These are phyloP conservation scores for Phytophthora multivora DNA, from an alignment of 352 stramenopile species.

Conservation along the genomic window DNA sequence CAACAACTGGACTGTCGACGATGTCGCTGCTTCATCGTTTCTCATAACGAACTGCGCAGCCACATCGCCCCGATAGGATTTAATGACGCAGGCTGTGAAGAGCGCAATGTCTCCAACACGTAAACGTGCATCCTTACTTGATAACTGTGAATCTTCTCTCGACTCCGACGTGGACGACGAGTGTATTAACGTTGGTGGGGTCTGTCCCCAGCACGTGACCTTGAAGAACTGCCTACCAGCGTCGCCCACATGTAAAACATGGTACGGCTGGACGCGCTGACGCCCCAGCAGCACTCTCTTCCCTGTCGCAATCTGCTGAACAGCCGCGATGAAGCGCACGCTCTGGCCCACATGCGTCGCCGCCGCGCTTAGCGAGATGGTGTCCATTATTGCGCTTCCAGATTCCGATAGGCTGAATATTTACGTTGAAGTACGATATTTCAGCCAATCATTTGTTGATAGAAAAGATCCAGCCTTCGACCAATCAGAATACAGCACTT, in stretches of 20 bases:
- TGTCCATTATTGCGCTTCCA: slow-evolving; percentile 6
- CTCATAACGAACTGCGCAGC: slow-evolving; percentile 54
- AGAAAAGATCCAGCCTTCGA: slow-evolving; percentile 16
- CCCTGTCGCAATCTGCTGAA: slow-evolving; percentile 50
- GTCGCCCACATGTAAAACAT: slow-evolving; percentile 58
- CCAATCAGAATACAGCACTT: slow-evolving; percentile 20
- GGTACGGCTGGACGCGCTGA: slow-evolving; percentile 39
- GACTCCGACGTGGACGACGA: neutral
- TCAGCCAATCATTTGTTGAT: slow-evolving; percentile 12
- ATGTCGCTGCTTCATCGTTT: slow-evolving; percentile 23
- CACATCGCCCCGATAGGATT: slow-evolving; percentile 49
- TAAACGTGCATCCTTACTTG: slow-evolving; percentile 32
- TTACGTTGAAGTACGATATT: slow-evolving; percentile 25
- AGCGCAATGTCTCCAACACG: slow-evolving; percentile 62
- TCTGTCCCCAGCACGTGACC: slow-evolving; percentile 57
- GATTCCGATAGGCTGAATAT: slow-evolving; percentile 12
- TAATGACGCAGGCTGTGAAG: slow-evolving; percentile 55
- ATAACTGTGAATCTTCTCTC: slow-evolving; percentile 19
- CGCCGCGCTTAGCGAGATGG: slow-evolving; percentile 30
- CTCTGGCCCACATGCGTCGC: slow-evolving; percentile 27
- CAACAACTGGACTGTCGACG: slow-evolving; percentile 59
- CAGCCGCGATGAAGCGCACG: slow-evolving; percentile 48
- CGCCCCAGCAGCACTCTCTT: slow-evolving; percentile 37
- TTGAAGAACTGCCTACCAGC: slow-evolving; percentile 56
- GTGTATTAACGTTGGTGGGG: slow-evolving; percentile 40